A percentile compares a stretch with the other conserved stretches of the same genome.
Conservation (phyloP, 805 yeast species). For the Candida chauliodis region DNA sequence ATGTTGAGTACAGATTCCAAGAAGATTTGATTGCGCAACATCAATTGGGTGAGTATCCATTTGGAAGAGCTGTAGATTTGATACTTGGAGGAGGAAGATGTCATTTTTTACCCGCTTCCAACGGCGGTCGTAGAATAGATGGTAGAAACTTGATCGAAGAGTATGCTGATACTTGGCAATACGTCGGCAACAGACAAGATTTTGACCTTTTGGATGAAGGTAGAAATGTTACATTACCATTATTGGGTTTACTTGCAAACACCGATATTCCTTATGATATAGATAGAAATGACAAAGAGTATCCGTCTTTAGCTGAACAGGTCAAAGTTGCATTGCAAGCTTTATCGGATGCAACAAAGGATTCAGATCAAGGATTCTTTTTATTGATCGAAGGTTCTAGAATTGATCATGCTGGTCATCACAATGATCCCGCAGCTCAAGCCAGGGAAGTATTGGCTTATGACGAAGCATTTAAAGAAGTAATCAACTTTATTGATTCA, state of each 20-base stretch:
- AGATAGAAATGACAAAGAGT: conserved; percentile 58
- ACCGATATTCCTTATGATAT: conserved; percentile 81
- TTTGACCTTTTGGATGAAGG: conserved; percentile 59
- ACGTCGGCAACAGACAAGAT: conserved; percentile 53
- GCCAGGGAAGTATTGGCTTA: conserved; percentile 87
- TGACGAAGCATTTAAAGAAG: conserved; percentile 77
- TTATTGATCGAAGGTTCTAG: conserved; percentile 86
- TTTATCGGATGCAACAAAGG: conserved; percentile 59
- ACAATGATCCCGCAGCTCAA: conserved; percentile 91
- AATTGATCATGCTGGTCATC: conserved; percentile 94
- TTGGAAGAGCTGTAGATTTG: conserved; percentile 78
- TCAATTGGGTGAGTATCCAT: conserved; percentile 75
- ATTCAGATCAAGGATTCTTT: conserved; percentile 82
- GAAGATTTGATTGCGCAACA: conserved; percentile 87
- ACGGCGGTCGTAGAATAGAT: conserved; percentile 71
- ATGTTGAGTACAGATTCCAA: conserved; percentile 69
- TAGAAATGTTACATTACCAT: conserved; percentile 65
- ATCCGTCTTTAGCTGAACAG: conserved; percentile 80
- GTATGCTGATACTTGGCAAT: conserved; percentile 46
- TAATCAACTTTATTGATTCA: conserved; percentile 61
- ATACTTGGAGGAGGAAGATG: conserved; percentile 92
- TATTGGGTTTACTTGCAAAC: conserved; percentile 71
- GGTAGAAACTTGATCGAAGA: conserved; percentile 62
- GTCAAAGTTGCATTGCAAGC: conserved; percentile 71
- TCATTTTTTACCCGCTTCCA: conserved; percentile 59